Conservation (phyloP, 78 protist species). For the Dictyostelium purpureum region DNA sequence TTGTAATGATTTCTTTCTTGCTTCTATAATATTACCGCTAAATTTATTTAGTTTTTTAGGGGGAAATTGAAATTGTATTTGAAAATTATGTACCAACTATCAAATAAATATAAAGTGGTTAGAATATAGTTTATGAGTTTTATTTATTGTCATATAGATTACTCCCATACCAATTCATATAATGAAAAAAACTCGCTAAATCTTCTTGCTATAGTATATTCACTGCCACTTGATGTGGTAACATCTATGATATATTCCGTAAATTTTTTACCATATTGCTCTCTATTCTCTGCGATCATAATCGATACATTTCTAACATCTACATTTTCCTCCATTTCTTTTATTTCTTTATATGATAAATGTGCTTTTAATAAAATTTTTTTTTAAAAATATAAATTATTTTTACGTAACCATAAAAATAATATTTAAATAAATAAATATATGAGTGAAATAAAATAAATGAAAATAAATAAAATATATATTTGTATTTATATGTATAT, state of each 20-base stretch:
- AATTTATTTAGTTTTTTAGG: constrained; percentile 64
- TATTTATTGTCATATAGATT: background rate
- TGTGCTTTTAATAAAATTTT: background rate
- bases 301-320: background rate
- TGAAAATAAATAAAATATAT: too few species aligned
- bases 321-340: background rate
- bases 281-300: constrained; percentile 8
- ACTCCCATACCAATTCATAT: constrained; percentile 24
- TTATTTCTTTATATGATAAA: background rate
- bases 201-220: constrained; percentile 70
- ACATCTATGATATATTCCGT: constrained; percentile 70
- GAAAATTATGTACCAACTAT: constrained; percentile 51
- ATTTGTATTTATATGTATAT: too few species aligned
- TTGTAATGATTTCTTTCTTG: constrained; percentile 34
- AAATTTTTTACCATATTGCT: constrained; percentile 35
- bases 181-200: constrained; percentile 49
- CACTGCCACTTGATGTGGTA: constrained; percentile 15
- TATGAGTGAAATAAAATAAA: too few species aligned
- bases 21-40: background rate
- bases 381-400: too few species aligned
- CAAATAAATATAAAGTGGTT: background rate
- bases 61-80: constrained; percentile 63
- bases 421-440: too few species aligned
- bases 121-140: background rate
- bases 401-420: too few species aligned